Conservation (phyloP, 352 stramenopile species). For the Phytophthora crassamura region DNA sequence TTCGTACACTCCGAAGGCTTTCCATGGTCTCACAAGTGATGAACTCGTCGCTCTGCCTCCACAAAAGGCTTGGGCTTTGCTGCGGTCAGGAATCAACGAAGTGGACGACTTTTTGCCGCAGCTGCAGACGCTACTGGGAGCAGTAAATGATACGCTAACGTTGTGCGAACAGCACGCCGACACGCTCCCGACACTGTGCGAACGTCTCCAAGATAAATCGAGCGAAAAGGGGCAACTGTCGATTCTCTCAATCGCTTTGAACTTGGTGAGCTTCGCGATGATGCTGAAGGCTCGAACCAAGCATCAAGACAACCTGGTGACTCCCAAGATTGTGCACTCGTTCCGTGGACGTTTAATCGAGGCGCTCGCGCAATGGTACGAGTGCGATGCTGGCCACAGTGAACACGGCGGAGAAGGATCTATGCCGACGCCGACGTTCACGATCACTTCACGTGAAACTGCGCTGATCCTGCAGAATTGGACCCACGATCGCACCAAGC, state of each 20-base stretch:
- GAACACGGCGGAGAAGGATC: constrained; percentile 16
- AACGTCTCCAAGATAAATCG: constrained; percentile 28
- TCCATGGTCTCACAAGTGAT: constrained; percentile 24
- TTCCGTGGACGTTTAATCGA: constrained; percentile 47
- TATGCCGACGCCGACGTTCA: constrained; percentile 53
- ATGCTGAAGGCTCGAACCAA: constrained; percentile 23
- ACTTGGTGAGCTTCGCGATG: constrained; percentile 28
- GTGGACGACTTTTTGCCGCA: constrained; percentile 53
- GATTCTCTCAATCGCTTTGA: constrained; percentile 27
- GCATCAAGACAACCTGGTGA: constrained; percentile 17
- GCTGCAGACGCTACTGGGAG: constrained; percentile 41
- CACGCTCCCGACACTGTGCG: constrained; percentile 34
- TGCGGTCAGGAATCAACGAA: constrained; percentile 27
- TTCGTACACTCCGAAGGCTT: constrained; percentile 11
- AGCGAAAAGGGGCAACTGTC: constrained; percentile 1
- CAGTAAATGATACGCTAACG: constrained; percentile 38
- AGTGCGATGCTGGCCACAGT: constrained; percentile 26
- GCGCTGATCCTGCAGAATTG: constrained; percentile 69
- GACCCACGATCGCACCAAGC: constrained; percentile 51
- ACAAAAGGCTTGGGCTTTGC: constrained; percentile 20
- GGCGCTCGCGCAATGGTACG: constrained; percentile 56
- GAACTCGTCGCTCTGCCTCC: constrained; percentile 21
- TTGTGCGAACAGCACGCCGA: constrained; percentile 47
- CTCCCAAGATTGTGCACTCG: constrained; percentile 28
- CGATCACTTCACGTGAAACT: constrained; percentile 63